Base-by-base conservation (phyloP, 805 yeast genomes). In the Kodamaea sagamina region DNA sequence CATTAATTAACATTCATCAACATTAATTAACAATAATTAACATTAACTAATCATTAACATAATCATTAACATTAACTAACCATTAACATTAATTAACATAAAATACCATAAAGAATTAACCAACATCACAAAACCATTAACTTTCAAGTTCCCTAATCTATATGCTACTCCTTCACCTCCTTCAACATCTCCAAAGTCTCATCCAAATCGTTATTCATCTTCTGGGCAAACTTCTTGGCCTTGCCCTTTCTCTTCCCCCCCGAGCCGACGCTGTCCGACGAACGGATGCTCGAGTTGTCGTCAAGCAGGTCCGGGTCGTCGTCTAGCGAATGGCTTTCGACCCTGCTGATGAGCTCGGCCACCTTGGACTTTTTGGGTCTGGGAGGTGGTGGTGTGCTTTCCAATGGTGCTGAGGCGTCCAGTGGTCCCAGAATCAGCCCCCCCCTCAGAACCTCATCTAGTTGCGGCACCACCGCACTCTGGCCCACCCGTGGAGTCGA, bases 181-280 rank as follows among this genome's bases (percentile, higher is more conserved):
- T 67, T 54, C 28, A 70, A 53, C 71, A 70, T 67, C 40, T 62
- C 62, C 38, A 70, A 47, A 3, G 75, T 70, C 41, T 58, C 57
- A 37, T 69, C 67, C 40, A 70, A 49, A 25, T 61, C 71, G 32
- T 47, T 58, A 47, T 66, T 58, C 39, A 70, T 51, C 42, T 65
- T 64, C 35, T 54, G 47, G 38, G 62, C 55, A 48, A 68, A 67
- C 47, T 59, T 60, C 51, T 67, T 68, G 22, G 67, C 54, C 47
- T 29, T n/a, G 7, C 42, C 28, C 17, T 31, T 35, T 16, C 41
- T 28, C 18, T 29, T 29, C 19, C 34, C 34, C 17, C 34, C 34
- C 8, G 34, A 29, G 41, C 35, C 39, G 12, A 28, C 39, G 25
- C 46, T 43, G 16, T 41, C 36, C 9, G 32, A 40, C 6, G 43